Evolutionary conservation across 2,329 filamentous ascomycete genomes (phyloP), one percentile per base, ranked within the genome.

Genomic region (Aspergillus vadensis): DNA sequence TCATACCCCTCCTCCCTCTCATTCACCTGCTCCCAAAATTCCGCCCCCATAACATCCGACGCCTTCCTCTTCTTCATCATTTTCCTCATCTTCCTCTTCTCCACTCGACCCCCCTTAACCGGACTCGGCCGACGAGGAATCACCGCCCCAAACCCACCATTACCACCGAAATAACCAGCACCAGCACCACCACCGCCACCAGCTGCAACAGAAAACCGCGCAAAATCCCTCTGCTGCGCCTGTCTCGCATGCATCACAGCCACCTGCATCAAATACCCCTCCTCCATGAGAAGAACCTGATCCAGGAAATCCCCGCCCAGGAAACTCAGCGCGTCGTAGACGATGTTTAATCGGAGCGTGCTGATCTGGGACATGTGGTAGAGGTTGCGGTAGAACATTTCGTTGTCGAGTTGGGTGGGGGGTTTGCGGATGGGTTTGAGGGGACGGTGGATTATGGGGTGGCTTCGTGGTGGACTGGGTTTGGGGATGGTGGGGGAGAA

Each of bases 311-410:
- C 52, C 5, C 53, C 44, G 21, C 53, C 21, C 4, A 54, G 19
- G 8, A 36, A 30, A 19, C 51, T 47, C 17, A 62, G 54, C 4
- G 55, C 54, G 17, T 60, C 51, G 15, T 63, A 60, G 30, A 30
- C 60, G 50, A 63, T 54, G 4, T 57, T 32, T 9, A 65, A 36
- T 2, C 58, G 57, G 5, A 50, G 15, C 12, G 64, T 59, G 5
- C 59, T 30, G 12, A 52, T 30, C 14, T 39, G 10, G 2, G 60
- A 23, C 49, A 65, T 49, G 7, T 27, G n/a, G 41, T 61, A 62
- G 2, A 65, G 58, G n/a, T 66, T 67, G 2, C 30, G 44, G 21
- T 50, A 38, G 27, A 60, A 27, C 49, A 66, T 66, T 21, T 63
- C 62, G 7, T 63, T 44, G 32, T 67, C 66, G 2, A 36, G 27